Evolutionary conservation across 1,284 basidiomycete species (phyloP).

Genomic region (Leucocoprinus gongylophorus): DNA sequence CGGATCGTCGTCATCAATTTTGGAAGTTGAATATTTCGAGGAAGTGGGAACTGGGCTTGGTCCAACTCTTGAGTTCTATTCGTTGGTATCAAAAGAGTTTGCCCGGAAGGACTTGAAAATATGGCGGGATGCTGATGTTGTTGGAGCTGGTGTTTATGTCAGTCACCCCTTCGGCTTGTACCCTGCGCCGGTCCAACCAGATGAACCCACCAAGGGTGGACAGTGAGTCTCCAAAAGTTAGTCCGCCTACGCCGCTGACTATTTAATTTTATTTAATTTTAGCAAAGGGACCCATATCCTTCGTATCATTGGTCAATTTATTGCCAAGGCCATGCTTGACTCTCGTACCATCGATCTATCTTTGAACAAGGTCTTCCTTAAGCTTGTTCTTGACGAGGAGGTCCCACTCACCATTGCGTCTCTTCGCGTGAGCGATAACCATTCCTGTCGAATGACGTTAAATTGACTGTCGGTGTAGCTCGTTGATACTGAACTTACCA

Average conservation of each 20-base stretch:
- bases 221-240: conserved; percentile 44
- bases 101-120: conserved; percentile 81
- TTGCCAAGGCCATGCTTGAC: conserved; percentile 97
- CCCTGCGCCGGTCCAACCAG: conserved; percentile 72
- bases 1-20: conserved; percentile 84
- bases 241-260: neutral
- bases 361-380: conserved; percentile 90
- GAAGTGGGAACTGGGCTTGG: conserved; percentile 98
- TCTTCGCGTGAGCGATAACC: conserved; percentile 58
- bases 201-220: conserved; percentile 59
- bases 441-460: neutral
- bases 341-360: conserved; percentile 96
- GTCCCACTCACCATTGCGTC: conserved; percentile 79
- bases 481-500: conserved; percentile 81
- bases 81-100: conserved; percentile 90
- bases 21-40: conserved; percentile 99
- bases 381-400: conserved; percentile 79
- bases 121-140: conserved; percentile 82
- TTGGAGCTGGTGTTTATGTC: conserved; percentile 61
- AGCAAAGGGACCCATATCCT: conserved; percentile 81
- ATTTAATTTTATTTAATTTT: conserved; percentile 11
- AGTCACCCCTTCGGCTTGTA: conserved; percentile 82
- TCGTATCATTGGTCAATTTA: conserved; percentile 90
- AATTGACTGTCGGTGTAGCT: conserved; percentile 34
- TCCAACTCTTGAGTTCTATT: conserved; percentile 98